Evolutionary conservation across 495 filamentous ascomycete genomes (phyloP).

Genomic region (Aspergillus sclerotioniger): DNA sequence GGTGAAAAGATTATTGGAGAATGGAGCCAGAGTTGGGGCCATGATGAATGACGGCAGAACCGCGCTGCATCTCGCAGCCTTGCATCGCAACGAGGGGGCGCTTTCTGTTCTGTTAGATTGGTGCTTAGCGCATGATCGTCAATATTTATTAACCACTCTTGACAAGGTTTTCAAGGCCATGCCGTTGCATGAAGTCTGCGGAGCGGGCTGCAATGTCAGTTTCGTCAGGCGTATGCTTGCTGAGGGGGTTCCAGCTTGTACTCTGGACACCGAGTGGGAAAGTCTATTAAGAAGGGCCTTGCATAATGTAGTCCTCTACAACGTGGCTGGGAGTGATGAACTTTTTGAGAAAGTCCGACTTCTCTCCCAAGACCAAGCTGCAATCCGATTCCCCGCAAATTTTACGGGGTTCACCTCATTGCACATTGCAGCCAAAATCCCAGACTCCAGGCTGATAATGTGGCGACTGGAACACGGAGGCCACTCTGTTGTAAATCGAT

Average conservation of each 20-base stretch:
- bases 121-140: background rate
- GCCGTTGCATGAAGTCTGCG: background rate
- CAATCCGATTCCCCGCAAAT: background rate
- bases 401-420: too few relatives aligned
- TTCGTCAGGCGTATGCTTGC: background rate
- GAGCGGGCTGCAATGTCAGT: background rate
- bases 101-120: background rate
- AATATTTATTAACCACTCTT: background rate
- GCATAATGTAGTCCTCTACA: background rate
- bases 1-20: background rate
- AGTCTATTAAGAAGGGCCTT: background rate
- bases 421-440: background rate
- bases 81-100: background rate
- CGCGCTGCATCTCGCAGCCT: background rate
- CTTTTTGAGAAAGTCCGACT: background rate
- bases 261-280: background rate
- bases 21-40: background rate
- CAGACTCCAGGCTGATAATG: background rate
- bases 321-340: background rate
- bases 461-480: background rate
- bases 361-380: background rate
- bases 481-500: background rate
- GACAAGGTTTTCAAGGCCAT: background rate
- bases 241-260: background rate
- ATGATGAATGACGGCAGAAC: background rate